These are phyloP conservation scores for Blastobotrys indianensis DNA, from an alignment of 1,139 yeast species.

Conservation along the genomic window DNA sequence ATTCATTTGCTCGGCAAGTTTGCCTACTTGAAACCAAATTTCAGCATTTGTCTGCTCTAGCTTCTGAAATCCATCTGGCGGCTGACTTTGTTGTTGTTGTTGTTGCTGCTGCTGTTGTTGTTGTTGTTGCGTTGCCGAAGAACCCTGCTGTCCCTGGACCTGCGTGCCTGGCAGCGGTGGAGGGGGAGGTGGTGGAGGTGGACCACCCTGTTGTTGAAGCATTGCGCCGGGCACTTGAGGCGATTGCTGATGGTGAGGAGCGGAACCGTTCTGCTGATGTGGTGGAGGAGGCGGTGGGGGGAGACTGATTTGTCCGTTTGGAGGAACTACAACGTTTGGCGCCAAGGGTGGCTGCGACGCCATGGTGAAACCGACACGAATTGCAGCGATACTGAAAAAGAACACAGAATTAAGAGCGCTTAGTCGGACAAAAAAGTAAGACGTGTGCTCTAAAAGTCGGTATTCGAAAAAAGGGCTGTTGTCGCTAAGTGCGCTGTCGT, in stretches of 20 bases:
- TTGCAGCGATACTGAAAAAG: too few relatives aligned
- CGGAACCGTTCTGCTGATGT: slow-evolving; percentile 2
- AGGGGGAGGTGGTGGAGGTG: slow-evolving; percentile 1
- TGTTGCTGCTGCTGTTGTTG: not conserved
- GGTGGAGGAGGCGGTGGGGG: slow-evolving; percentile 6
- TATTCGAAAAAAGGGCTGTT: too few relatives aligned
- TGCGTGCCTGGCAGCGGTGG: not conserved
- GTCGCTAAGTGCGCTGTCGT: too few relatives aligned
- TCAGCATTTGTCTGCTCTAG: slow-evolving; percentile 60
- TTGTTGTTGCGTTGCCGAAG: slow-evolving; percentile 1
- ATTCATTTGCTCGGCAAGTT: slow-evolving; percentile 83
- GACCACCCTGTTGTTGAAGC: not conserved
- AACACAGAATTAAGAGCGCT: too few relatives aligned
- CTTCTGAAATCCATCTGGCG: slow-evolving; percentile 31
- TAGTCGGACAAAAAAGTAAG: too few relatives aligned
- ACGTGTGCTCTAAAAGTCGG: too few relatives aligned
- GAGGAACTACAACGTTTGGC: slow-evolving; percentile 12
- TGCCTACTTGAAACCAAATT: slow-evolving; percentile 86
- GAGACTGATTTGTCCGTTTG: slow-evolving; percentile 14
- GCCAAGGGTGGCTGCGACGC: slow-evolving; percentile 15
- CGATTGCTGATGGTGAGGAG: slow-evolving; percentile 3
- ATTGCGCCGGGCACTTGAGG: slow-evolving; percentile 4
- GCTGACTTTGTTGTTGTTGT: slow-evolving; percentile 27
- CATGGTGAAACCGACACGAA: slow-evolving; percentile 1
- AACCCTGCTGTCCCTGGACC: not conserved